Percentiles rank a stretch among this genome's conserved stretches.
Conservation (phyloP, 768 basidiomycete genomes). For the Pleurotus cornucopiae region DNA sequence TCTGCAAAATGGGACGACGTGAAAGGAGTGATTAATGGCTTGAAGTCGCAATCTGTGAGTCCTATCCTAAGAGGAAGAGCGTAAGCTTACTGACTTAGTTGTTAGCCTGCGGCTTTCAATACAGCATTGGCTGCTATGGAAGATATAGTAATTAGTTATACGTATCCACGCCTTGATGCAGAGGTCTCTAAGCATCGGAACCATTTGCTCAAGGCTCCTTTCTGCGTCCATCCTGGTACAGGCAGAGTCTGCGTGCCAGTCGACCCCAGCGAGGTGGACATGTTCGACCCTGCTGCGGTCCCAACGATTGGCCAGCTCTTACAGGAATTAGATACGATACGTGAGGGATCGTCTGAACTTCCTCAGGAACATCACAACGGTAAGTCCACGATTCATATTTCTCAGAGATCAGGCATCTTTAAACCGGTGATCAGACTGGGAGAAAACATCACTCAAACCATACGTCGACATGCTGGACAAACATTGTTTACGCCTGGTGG, state of each 20-base stretch:
- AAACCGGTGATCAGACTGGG: slow-evolving; percentile 55
- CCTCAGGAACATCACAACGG: slow-evolving; percentile 20
- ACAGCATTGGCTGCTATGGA: slow-evolving; percentile 54
- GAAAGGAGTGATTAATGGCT: slow-evolving; percentile 30
- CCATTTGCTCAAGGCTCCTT: slow-evolving; percentile 96
- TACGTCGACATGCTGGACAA: slow-evolving; percentile 88
- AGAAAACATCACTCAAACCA: slow-evolving; percentile 79
- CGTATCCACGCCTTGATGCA: slow-evolving; percentile 92
- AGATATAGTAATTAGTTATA: slow-evolving; percentile 90
- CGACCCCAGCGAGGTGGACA: slow-evolving; percentile 67
- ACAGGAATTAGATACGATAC: slow-evolving; percentile 59
- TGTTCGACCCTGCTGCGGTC: slow-evolving; percentile 80
- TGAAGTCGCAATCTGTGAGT: slow-evolving; percentile 3
- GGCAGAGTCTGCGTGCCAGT: slow-evolving; percentile 94
- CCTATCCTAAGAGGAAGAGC: too few species aligned
- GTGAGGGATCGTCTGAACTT: slow-evolving; percentile 8
- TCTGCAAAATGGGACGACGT: slow-evolving; percentile 74
- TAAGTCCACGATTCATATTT: slow-evolving; percentile 16
- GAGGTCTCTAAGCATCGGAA: slow-evolving; percentile 98
- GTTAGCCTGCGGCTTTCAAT: not conserved
- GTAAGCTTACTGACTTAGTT: not conserved
- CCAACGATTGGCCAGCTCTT: slow-evolving; percentile 88
- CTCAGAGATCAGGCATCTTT: slow-evolving; percentile 1
- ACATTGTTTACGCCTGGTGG: slow-evolving; percentile 57
- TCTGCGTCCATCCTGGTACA: slow-evolving; percentile 95